These are phyloP conservation scores for Monosporascus sp. DNA, from an alignment of 2,329 filamentous ascomycete genomes.

Conservation along the genomic window DNA sequence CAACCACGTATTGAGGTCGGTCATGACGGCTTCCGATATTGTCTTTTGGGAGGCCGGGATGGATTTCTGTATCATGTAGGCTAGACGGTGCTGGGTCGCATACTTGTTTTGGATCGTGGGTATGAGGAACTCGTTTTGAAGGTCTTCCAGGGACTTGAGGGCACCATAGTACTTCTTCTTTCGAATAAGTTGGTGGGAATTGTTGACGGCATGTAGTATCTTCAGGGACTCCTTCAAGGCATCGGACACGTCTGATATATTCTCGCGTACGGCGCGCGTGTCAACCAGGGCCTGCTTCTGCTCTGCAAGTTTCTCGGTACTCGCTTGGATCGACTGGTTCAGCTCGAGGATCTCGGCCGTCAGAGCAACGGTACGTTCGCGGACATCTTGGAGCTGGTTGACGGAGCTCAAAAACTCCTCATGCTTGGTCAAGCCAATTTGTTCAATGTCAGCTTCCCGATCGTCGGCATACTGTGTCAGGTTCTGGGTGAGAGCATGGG, in stretches of 20 bases:
- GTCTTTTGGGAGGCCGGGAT: conserved; percentile 88
- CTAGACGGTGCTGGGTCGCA: conserved; percentile 89
- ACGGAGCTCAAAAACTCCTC: conserved; percentile 94
- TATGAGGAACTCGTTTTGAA: conserved; percentile 88
- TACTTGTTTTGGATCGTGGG: conserved; percentile 72
- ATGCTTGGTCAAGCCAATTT: conserved; percentile 90
- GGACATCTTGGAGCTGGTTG: conserved; percentile 85
- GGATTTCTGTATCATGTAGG: conserved; percentile 91
- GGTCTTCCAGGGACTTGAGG: conserved; percentile 85
- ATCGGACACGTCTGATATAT: conserved; percentile 87
- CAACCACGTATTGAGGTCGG: conserved; percentile 93
- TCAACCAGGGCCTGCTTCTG: conserved; percentile 95
- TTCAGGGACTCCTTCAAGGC: conserved; percentile 87
- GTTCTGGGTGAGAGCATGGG: conserved; percentile 68
- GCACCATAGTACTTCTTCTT: conserved; percentile 96
- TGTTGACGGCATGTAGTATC: conserved; percentile 86
- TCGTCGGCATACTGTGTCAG: conserved; percentile 78
- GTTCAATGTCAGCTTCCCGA: conserved; percentile 86
- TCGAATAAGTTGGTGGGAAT: conserved; percentile 83
- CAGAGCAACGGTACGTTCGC: conserved; percentile 81
- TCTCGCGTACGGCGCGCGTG: conserved; percentile 85
- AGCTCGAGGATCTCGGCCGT: conserved; percentile 88
- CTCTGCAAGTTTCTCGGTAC: conserved; percentile 87
- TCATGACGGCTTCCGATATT: conserved; percentile 96
- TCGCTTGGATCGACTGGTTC: conserved; percentile 91